Conservation (phyloP, 2,329 filamentous ascomycete genomes). For the Stachybotrys chartarum region DNA sequence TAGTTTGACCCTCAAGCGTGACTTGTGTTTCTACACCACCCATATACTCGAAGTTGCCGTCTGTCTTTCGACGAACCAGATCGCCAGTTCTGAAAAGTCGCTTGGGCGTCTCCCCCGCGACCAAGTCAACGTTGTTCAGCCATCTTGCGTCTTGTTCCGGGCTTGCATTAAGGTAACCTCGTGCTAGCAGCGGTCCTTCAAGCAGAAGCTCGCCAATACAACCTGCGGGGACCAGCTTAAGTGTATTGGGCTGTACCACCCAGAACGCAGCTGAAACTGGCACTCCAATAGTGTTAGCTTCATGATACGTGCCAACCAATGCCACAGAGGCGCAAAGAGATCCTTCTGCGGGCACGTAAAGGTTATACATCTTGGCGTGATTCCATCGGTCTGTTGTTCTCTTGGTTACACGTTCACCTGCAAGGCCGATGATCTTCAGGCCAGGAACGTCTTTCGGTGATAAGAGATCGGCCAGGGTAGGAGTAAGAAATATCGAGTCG, state of each 20-base stretch:
- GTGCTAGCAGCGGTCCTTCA: conserved; percentile 15
- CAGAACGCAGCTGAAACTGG: conserved; percentile 8
- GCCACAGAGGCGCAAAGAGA: neutral
- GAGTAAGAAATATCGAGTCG: conserved; percentile 4
- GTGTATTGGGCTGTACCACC: conserved; percentile 12
- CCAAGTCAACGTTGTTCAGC: neutral
- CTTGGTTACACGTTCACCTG: conserved; percentile 5
- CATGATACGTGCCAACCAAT: neutral
- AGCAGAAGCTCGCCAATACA: conserved; percentile 17
- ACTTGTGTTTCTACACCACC: conserved; percentile 48
- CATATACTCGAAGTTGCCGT: conserved; percentile 30
- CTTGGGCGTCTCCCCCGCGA: neutral
- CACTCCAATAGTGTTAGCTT: neutral
- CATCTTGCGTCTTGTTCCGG: conserved; percentile 6
- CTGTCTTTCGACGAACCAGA: conserved; percentile 16
- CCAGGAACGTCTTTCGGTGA: conserved; percentile 3
- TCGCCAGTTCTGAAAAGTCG: conserved; percentile 12
- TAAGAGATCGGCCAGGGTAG: conserved; percentile 2
- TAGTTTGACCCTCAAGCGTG: conserved; percentile 46
- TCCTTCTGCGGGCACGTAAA: neutral
- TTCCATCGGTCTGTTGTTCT: neutral
- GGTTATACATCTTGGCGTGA: neutral
- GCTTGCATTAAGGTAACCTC: conserved; percentile 13
- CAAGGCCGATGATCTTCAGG: conserved; percentile 4
- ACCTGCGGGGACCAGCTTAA: conserved; percentile 11